phyloP scores from a whole-genome alignment of 257 asterid genomes.

The Handroanthus guayacan region DNA sequence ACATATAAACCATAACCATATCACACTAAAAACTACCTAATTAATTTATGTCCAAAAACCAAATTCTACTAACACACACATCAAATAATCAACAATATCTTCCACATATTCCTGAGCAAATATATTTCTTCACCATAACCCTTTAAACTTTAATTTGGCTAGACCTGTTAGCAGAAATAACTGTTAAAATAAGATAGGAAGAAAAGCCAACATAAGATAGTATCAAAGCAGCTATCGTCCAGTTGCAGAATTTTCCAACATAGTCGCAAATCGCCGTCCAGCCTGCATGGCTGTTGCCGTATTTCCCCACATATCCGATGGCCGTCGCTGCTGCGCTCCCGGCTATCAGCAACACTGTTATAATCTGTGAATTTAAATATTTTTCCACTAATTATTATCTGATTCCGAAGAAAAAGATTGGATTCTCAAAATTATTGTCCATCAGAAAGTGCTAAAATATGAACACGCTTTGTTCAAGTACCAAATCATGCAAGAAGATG shows the following conservation, averaged over 20 bases:
- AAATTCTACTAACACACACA: neutral
- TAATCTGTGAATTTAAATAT: slow-evolving; percentile 36
- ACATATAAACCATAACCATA: no score
- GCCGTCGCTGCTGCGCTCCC: slow-evolving; percentile 75
- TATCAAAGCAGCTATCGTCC: slow-evolving; percentile 39
- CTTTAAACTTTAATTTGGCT: slow-evolving; percentile 35
- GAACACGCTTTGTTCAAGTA: slow-evolving; percentile 28
- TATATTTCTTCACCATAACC: neutral
- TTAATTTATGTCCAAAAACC: no score
- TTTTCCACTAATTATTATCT: neutral
- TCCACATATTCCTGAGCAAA: neutral
- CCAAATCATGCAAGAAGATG: slow-evolving; percentile 78
- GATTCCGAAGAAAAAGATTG: neutral
- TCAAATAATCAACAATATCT: neutral
- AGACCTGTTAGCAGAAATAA: slow-evolving; percentile 54
- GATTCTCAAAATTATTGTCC: no score
- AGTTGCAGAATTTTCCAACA: slow-evolving; percentile 55
- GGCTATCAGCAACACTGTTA: slow-evolving; percentile 51
- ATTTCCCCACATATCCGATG: slow-evolving; percentile 63
- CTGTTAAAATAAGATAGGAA: slow-evolving; percentile 50
- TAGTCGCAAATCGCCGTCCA: slow-evolving; percentile 67
- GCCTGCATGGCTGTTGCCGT: slow-evolving; percentile 64
- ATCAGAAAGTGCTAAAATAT: neutral
- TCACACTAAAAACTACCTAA: no score
- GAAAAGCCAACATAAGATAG: slow-evolving; percentile 43